Evolutionary conservation across 2,329 filamentous ascomycete genomes (phyloP).

Genomic region (Anisogramma anomala): DNA sequence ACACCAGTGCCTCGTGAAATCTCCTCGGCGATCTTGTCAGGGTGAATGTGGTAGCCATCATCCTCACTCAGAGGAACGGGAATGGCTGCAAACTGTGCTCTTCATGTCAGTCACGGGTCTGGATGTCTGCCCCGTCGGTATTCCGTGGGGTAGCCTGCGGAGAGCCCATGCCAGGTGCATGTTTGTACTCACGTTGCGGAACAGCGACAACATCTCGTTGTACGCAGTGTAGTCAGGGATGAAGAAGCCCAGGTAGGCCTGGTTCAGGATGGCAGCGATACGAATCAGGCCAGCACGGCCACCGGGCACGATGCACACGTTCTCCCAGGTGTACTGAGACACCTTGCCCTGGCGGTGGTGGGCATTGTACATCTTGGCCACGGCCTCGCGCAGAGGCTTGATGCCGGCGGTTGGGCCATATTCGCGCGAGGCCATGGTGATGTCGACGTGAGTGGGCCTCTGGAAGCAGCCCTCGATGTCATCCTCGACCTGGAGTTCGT

Average conservation of each 20-base stretch:
- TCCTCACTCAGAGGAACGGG: constrained; percentile 73
- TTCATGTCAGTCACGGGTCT: not conserved
- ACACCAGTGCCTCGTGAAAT: constrained; percentile 78
- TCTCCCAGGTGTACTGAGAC: constrained; percentile 92
- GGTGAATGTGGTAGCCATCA: constrained; percentile 87
- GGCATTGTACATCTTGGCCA: constrained; percentile 85
- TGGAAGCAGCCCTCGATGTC: constrained; percentile 84
- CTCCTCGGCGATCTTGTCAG: constrained; percentile 84
- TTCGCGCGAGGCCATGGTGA: constrained; percentile 69
- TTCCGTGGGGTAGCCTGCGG: not conserved
- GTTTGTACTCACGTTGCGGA: constrained; percentile 60
- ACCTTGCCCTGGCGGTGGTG: constrained; percentile 80
- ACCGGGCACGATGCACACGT: constrained; percentile 91
- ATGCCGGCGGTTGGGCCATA: constrained; percentile 93
- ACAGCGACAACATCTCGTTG: constrained; percentile 91
- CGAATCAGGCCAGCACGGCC: constrained; percentile 86
- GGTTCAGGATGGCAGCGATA: constrained; percentile 87
- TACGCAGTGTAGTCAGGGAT: constrained; percentile 92
- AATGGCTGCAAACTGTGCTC: constrained; percentile 62
- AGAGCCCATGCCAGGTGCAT: not conserved
- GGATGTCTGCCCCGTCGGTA: too few species aligned
- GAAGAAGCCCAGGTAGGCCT: constrained; percentile 87
- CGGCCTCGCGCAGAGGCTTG: constrained; percentile 76
- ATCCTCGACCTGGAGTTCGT: constrained; percentile 53
- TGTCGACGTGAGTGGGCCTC: constrained; percentile 65